phyloP scores from a whole-genome alignment of 2,329 filamentous ascomycete genomes.

The Emmonsiellopsis sp. region DNA sequence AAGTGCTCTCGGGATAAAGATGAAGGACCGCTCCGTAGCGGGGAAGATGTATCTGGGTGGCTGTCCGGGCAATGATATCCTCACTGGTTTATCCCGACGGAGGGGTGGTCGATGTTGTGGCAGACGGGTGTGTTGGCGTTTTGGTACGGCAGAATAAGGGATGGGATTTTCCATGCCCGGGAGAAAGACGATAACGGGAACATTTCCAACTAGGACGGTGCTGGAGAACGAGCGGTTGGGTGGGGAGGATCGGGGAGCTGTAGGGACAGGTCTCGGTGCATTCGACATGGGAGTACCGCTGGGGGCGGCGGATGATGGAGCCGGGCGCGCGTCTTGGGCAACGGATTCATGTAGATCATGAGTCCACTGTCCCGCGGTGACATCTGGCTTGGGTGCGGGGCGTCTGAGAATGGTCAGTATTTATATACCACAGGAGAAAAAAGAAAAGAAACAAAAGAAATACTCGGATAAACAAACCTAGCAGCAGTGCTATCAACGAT shows the following conservation, averaged over 20 bases:
- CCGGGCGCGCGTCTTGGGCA: conserved; percentile 30
- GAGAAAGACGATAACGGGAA: conserved; percentile 72
- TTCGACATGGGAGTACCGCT: conserved; percentile 20
- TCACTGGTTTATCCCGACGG: conserved; percentile 89
- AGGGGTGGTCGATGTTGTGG: conserved; percentile 91
- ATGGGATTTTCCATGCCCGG: conserved; percentile 65
- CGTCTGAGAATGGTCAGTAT: conserved; percentile 24
- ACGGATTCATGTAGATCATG: conserved; percentile 84
- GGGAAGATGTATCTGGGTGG: conserved; percentile 85
- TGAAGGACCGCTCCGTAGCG: conserved; percentile 82
- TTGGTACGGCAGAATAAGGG: conserved; percentile 63
- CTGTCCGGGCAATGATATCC: conserved; percentile 76
- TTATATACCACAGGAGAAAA: conserved; percentile 18
- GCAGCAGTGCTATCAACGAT: conserved; percentile 35
- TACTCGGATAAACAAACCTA: conserved; percentile 28
- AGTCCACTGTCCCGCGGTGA: conserved; percentile 70
- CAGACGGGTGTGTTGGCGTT: conserved; percentile 87
- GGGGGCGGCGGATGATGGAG: conserved; percentile 21
- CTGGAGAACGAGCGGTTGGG: conserved; percentile 74
- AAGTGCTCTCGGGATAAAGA: conserved; percentile 91
- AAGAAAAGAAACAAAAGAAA: not conserved
- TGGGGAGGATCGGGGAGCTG: conserved; percentile 49
- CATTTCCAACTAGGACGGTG: conserved; percentile 74
- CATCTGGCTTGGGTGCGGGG: conserved; percentile 34
- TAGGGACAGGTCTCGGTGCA: conserved; percentile 27